phyloP scores from a whole-genome alignment of 306 rosid genomes.

The Styphnolobium japonicum region DNA sequence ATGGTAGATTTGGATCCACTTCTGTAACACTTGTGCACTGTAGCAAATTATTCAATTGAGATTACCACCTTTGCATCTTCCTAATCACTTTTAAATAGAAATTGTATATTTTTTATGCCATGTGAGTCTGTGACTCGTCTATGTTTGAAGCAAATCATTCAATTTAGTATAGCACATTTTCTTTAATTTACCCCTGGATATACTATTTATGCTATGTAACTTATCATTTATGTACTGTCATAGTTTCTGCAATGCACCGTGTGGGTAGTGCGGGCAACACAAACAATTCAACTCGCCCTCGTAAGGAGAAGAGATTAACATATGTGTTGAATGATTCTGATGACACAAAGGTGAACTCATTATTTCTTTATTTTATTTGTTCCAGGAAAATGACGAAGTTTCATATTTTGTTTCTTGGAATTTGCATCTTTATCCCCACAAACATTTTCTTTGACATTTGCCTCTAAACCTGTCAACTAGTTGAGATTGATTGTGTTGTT shows the following conservation, averaged over 20 bases:
- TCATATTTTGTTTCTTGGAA: background rate
- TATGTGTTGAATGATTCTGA: slow-evolving; percentile 67
- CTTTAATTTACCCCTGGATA: background rate
- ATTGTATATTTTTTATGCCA: slow-evolving; percentile 1
- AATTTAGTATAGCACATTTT: background rate
- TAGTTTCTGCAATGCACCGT: slow-evolving; percentile 76
- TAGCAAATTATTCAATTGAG: background rate
- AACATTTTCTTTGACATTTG: background rate
- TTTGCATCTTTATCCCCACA: background rate
- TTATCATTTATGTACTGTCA: slow-evolving; percentile 20
- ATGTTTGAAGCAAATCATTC: background rate
- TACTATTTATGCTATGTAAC: slow-evolving; percentile 9
- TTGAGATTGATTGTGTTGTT: background rate
- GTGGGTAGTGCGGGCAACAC: slow-evolving; percentile 81
- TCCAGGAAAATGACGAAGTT: background rate
- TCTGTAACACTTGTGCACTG: background rate
- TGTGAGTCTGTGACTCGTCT: background rate
- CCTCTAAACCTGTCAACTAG: slow-evolving; percentile 7
- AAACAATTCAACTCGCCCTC: slow-evolving; percentile 66
- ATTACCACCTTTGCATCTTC: background rate
- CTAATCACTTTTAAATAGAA: background rate
- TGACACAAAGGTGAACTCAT: slow-evolving; percentile 60
- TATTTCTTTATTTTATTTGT: background rate
- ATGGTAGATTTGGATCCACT: background rate
- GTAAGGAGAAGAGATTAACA: slow-evolving; percentile 80